Conservation (phyloP, 2,329 filamentous ascomycete species). For the Pyrenophora teres region DNA sequence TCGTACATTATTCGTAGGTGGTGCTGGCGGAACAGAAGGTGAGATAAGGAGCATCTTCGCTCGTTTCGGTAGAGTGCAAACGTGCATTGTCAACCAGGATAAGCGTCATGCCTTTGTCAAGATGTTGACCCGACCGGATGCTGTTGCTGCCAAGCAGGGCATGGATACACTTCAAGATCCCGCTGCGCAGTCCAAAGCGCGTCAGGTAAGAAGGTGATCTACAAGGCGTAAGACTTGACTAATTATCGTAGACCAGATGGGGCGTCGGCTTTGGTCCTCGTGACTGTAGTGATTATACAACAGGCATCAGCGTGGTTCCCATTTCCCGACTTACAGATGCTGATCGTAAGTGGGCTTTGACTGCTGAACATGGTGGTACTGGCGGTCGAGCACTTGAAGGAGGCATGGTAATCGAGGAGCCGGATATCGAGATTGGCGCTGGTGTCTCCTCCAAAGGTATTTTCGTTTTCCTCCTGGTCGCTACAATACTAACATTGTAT, state of each 20-base stretch:
- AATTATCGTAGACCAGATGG: slow-evolving; percentile 77
- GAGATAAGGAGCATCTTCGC: slow-evolving; percentile 82
- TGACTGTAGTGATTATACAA: slow-evolving; percentile 95
- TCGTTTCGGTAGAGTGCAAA: slow-evolving; percentile 86
- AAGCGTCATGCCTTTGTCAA: slow-evolving; percentile 99
- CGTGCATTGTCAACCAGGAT: slow-evolving; percentile 96
- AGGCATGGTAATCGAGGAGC: slow-evolving; percentile 91
- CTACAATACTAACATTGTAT: slow-evolving; percentile 15
- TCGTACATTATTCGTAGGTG: slow-evolving; percentile 93
- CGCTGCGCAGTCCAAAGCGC: slow-evolving; percentile 69
- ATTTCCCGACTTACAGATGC: slow-evolving; percentile 92
- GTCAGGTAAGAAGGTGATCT: slow-evolving; percentile 40
- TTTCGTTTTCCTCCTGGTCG: not conserved
- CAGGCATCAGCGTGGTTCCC: slow-evolving; percentile 89
- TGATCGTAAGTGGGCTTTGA: slow-evolving; percentile 96
- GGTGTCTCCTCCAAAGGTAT: slow-evolving; percentile 90
- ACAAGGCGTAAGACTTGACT: slow-evolving; percentile 15
- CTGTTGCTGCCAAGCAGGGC: slow-evolving; percentile 78
- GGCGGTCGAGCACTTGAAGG: slow-evolving; percentile 79
- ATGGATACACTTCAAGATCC: slow-evolving; percentile 81
- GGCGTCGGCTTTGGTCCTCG: slow-evolving; percentile 95
- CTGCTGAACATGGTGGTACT: slow-evolving; percentile 89
- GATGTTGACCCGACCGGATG: slow-evolving; percentile 89
- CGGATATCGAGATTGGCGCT: slow-evolving; percentile 97
- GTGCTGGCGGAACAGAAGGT: slow-evolving; percentile 74